phyloP scores from a whole-genome alignment of 2,329 filamentous ascomycete genomes.

The Elsinoe fawcettii region DNA sequence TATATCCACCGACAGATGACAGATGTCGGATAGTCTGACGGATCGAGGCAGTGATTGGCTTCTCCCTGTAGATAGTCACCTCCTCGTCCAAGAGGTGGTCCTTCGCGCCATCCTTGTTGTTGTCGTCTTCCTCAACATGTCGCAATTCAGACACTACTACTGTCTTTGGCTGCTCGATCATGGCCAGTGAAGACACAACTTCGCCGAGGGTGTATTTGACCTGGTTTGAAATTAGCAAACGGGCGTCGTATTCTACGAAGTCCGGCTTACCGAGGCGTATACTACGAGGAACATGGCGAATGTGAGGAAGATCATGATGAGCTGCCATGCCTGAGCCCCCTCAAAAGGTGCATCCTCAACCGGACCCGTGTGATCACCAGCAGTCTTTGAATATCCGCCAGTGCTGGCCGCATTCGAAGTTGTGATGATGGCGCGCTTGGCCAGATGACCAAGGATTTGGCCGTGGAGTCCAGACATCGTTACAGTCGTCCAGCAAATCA shows the following conservation, averaged over 20 bases:
- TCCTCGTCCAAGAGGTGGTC: conserved; percentile 32
- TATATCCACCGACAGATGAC: conserved; percentile 32
- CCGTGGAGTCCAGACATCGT: conserved; percentile 21
- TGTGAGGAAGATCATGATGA: conserved; percentile 29
- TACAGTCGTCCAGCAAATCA: background rate
- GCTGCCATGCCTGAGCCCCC: conserved; percentile 23
- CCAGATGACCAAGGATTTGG: conserved; percentile 27
- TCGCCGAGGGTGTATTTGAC: conserved; percentile 51
- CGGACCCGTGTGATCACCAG: conserved; percentile 21
- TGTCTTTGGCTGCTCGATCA: conserved; percentile 54
- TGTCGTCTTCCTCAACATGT: conserved; percentile 43
- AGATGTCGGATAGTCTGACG: conserved; percentile 54
- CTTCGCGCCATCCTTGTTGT: conserved; percentile 43
- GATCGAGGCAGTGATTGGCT: conserved; percentile 56
- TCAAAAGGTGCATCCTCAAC: background rate
- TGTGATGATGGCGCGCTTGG: conserved; percentile 24
- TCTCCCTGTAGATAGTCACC: conserved; percentile 41
- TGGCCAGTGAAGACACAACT: conserved; percentile 54
- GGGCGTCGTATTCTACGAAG: background rate
- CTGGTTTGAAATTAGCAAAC: conserved; percentile 19
- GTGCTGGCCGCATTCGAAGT: background rate
- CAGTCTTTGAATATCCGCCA: conserved; percentile 18
- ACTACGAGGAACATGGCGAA: conserved; percentile 35
- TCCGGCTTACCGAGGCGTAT: conserved; percentile 33
- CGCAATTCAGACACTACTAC: conserved; percentile 37